Conservation (phyloP, 805 yeast genomes). For the Pichia paraexigua region DNA sequence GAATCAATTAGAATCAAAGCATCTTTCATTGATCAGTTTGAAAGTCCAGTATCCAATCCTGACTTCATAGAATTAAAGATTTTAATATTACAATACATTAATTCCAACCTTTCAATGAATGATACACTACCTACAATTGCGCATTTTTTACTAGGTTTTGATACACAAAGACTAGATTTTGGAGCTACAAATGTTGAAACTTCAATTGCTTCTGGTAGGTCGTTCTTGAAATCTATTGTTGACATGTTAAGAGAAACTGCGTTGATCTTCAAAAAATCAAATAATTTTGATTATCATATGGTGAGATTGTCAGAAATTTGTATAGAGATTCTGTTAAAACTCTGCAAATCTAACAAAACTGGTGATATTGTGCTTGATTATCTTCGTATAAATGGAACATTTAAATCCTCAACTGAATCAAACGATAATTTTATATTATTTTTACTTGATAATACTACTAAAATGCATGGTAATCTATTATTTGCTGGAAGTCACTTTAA, state of each 20-base stretch:
- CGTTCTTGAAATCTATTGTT: slow-evolving; percentile 50
- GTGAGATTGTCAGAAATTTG: slow-evolving; percentile 49
- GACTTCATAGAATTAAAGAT: slow-evolving; percentile 43
- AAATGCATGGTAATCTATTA: slow-evolving; percentile 42
- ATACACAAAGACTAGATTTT: slow-evolving; percentile 39
- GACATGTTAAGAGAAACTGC: slow-evolving; percentile 42
- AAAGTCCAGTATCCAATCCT: slow-evolving; percentile 32
- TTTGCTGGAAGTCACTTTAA: slow-evolving; percentile 48
- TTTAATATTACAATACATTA: slow-evolving; percentile 51
- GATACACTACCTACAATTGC: slow-evolving; percentile 41
- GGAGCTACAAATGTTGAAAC: slow-evolving; percentile 35
- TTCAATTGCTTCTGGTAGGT: slow-evolving; percentile 44
- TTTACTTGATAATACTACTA: slow-evolving; percentile 45
- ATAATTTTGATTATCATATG: slow-evolving; percentile 43
- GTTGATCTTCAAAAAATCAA: slow-evolving; percentile 29
- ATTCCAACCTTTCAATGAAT: slow-evolving; percentile 34
- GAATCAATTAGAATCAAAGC: slow-evolving; percentile 69
- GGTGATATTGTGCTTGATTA: slow-evolving; percentile 42
- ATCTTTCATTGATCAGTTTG: slow-evolving; percentile 64
- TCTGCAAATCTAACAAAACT: slow-evolving; percentile 51
- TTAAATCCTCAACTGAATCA: background rate
- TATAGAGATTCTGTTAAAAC: slow-evolving; percentile 53
- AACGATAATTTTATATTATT: slow-evolving; percentile 40
- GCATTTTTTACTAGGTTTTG: slow-evolving; percentile 76
- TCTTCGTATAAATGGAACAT: slow-evolving; percentile 37